phyloP scores from a whole-genome alignment of 2,329 filamentous ascomycete genomes.

The Penicillium sp. region DNA sequence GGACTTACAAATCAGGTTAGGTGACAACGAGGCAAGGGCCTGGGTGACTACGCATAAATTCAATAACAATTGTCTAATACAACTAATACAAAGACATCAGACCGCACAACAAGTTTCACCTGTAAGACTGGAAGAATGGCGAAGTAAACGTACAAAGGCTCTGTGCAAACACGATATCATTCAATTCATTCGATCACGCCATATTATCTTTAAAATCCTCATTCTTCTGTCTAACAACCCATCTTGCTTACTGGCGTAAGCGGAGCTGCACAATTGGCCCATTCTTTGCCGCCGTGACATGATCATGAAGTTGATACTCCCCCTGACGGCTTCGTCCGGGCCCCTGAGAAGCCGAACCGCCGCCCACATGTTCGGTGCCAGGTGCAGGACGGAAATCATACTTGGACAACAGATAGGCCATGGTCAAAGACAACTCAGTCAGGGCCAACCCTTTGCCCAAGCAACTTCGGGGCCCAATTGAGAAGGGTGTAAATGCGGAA shows the following conservation, averaged over 20 bases:
- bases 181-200: background rate
- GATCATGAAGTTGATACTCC: conserved; percentile 3
- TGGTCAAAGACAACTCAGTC: conserved; percentile 21
- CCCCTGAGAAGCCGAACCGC: background rate
- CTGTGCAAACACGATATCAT: background rate
- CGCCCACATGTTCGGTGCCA: background rate
- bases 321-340: background rate
- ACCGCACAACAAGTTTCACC: background rate
- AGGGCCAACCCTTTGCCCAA: conserved; percentile 26
- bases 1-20: background rate
- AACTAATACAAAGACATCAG: background rate
- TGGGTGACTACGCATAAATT: background rate
- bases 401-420: conserved; percentile 16
- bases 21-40: background rate
- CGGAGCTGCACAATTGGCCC: conserved; percentile 3
- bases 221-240: background rate
- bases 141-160: background rate
- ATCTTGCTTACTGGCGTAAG: background rate
- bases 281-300: conserved; percentile 7
- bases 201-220: background rate
- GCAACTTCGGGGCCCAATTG: conserved; percentile 24
- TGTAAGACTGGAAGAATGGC: background rate
- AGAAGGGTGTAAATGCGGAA: conserved; percentile 24
- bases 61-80: background rate
- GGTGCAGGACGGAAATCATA: background rate